Conservation (phyloP, 345 rosid species). For the thale cress (Arabidopsis thaliana) region DNA sequence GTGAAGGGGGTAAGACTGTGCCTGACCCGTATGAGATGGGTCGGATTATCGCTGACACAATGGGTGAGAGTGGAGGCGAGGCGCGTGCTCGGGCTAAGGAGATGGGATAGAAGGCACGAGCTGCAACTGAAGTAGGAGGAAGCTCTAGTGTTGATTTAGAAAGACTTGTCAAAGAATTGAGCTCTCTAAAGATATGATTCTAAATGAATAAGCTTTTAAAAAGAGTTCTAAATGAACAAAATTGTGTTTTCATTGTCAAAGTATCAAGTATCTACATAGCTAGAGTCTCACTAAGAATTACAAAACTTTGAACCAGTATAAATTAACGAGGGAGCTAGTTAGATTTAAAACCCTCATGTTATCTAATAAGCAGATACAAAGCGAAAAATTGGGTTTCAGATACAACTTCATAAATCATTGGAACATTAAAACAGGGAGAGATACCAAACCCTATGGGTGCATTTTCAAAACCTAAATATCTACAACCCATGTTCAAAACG, state of each 20-base stretch:
- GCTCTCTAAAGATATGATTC: slow-evolving; percentile 10
- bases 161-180: slow-evolving; percentile 47
- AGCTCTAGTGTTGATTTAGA: slow-evolving; percentile 52
- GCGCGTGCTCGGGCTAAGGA: slow-evolving; percentile 43
- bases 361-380: no score
- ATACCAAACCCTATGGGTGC: background rate
- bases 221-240: background rate
- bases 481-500: background rate
- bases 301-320: background rate
- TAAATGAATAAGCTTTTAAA: background rate
- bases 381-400: background rate
- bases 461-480: background rate
- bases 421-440: background rate
- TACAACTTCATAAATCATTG: background rate
- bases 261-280: background rate
- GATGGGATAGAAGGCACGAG: slow-evolving; percentile 45
- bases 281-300: background rate
- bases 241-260: background rate
- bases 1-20: slow-evolving; percentile 57
- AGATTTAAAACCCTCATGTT: background rate
- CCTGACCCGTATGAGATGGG: slow-evolving; percentile 58
- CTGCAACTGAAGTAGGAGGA: slow-evolving; percentile 54
- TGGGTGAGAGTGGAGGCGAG: slow-evolving; percentile 26
- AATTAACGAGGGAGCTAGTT: no score
- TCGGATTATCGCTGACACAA: slow-evolving; percentile 32